Evolutionary conservation across 2,329 filamentous ascomycete species (phyloP), one percentile per base, ranked within the genome.

Genomic region (Fusarium setosum): DNA sequence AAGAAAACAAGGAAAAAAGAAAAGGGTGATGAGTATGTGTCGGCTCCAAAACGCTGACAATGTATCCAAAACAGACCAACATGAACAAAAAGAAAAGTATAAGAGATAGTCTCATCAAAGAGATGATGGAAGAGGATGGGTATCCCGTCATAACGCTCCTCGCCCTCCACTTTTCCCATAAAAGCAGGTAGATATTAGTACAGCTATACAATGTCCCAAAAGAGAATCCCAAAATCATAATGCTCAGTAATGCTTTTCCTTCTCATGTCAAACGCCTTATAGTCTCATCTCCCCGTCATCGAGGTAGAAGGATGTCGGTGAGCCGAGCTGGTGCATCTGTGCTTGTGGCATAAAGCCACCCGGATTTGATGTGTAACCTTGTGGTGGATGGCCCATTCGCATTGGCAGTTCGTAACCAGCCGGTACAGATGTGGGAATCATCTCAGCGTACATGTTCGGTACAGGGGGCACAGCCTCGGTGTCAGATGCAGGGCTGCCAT

Each of bases 201-300:
- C 69, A 72, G 54, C 24, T 42, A 54, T 62, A 61, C 56, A 58
- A 47, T 52, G 55, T 57, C 59, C 52, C 38, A 56, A 35, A 51
- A 45, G 55, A 54, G 41, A 53, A 52, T 37, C 52, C 56, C 50
- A 34, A 68, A 63, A 61, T 68, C 62, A 58, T 61, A 18, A 72
- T 65, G 55, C 54, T 67, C 24, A 56, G 55, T 15, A 50, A 56
- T 67, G 40, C 56, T 65, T 67, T 67, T 67, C 56, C 41, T 65
- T 56, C 48, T 48, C 59, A 56, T 61, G 61, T 59, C 48, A 37
- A 62, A 69, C 53, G 54, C 48, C 44, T 70, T 70, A 72, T 53
- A 72, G 50, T 69, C 71, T 70, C 68, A 73, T 69, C 17, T 73
- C 71, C 44, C 59, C 64, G 15, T 73, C 71, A 32, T 73, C 71